These are phyloP conservation scores for Scenedesmus sp. DNA, from an alignment of 163 green algal species.

Conservation along the genomic window DNA sequence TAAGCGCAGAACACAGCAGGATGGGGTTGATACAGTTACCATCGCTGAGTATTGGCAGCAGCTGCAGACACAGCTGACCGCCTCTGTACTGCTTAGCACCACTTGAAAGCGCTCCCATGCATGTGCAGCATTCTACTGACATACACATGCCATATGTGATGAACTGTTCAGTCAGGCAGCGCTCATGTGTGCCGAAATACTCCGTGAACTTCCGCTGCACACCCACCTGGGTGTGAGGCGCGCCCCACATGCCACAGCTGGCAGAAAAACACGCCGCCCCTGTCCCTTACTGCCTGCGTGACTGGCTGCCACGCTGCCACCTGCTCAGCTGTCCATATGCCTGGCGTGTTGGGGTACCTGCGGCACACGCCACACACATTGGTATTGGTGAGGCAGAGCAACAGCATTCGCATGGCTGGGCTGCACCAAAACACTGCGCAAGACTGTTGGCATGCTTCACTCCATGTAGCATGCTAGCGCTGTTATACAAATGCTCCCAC, in stretches of 20 bases:
- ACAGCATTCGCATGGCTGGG: background rate
- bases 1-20: background rate
- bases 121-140: background rate
- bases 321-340: conserved; percentile 5
- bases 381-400: background rate
- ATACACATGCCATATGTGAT: background rate
- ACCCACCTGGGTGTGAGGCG: conserved; percentile 66
- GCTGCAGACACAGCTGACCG: background rate
- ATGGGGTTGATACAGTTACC: background rate
- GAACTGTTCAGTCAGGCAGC: background rate
- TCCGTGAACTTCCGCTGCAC: no score
- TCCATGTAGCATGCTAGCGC: background rate
- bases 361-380: background rate
- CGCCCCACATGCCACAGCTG: conserved; percentile 86
- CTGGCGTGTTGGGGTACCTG: conserved; percentile 57
- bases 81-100: no score
- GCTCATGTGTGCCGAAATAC: background rate
- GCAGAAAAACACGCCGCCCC: conserved; percentile 79
- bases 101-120: background rate
- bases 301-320: conserved; percentile 80
- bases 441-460: background rate
- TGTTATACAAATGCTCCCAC: no score
- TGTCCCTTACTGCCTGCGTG: conserved; percentile 72
- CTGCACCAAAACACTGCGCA: background rate
- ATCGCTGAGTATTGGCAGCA: background rate